Evolutionary conservation across 164 flowering plant genomes (phyloP).

Genomic region (Annona cherimola): DNA sequence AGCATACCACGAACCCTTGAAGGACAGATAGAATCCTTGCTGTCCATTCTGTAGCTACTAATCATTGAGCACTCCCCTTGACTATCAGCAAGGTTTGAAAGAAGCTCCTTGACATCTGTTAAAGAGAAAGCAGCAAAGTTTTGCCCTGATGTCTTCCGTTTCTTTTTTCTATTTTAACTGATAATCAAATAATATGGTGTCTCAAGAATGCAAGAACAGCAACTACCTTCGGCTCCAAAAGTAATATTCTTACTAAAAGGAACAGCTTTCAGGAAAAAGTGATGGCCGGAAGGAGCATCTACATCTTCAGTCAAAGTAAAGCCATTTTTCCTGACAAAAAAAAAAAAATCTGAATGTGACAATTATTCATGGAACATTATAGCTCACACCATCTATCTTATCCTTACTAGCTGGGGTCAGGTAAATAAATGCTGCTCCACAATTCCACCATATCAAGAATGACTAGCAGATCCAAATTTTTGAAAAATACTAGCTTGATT

Average conservation of each 20-base stretch:
- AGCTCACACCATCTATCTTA: no score
- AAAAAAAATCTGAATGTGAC: no score
- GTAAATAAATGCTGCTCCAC: no score
- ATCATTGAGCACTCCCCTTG: constrained; percentile 79
- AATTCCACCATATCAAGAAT: no score
- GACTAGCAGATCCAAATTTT: no score
- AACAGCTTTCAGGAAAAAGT: constrained; percentile 66
- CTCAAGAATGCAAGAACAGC: not conserved
- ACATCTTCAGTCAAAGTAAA: constrained; percentile 78
- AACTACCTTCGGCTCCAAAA: constrained; percentile 88
- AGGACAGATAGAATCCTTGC: constrained; percentile 79
- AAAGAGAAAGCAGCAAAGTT: not conserved
- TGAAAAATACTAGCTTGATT: no score
- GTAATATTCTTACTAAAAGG: constrained; percentile 97
- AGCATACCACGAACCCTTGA: constrained; percentile 94
- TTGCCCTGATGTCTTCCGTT: not conserved
- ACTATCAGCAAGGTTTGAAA: constrained; percentile 80
- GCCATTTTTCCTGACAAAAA: constrained; percentile 79
- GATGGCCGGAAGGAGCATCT: constrained; percentile 73
- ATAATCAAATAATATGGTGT: not conserved
- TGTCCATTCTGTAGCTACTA: constrained; percentile 71
- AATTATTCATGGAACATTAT: no score
- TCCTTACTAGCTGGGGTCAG: no score
- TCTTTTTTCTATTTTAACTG: not conserved
- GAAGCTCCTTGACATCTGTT: constrained; percentile 89